Base-by-base conservation (phyloP, 228 moss, liverwort and hornwort species). In the Sphagnum magellanicum region DNA sequence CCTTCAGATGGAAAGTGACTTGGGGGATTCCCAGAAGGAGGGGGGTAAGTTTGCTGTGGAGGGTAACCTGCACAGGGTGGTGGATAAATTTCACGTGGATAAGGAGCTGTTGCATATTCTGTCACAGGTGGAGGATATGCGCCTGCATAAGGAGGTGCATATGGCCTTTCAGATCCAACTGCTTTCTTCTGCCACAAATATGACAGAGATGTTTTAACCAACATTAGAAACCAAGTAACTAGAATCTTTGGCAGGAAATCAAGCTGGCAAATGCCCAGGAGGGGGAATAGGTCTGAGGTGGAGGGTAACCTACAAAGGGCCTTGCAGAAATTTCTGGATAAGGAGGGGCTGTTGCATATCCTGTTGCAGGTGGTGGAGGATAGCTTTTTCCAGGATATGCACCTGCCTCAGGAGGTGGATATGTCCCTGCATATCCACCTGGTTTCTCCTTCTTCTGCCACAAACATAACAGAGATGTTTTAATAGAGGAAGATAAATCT, bases 261-360 rank as follows among this genome's bases (percentile, higher is more conserved):
- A 73, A 32, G 15, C n/a, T 50, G 32, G 32, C 32, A 32, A 32
- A 32, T 32, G 32, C 3, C 32, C 32, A 32, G 32, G 32, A 32
- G 72, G 72, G 53, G 6, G n/a, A 11, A 17, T 61, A 71, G 9
- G 60, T 61, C 6, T 47, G 63, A 49, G 46, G 61, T 6, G 17
- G 70, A 15, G 70, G 50, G n/a, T 71, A 66, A 55, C 64, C 72
- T 58, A 48, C 63, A 12, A 48, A 32, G 14, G 62, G 8, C 12
- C 11, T 16, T 53, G 50, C 59, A 32, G 32, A 32, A 32, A 32
- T 32, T 48, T 63, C 70, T 10, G 73, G 78, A 0, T 79, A 76
- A 55, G 81, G 79, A 12, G 81, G 72, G 9, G 71, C 47, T 0
- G 65, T 73, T 16, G 80, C 50, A 53, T 86, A 80, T 49, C 80